These are phyloP conservation scores for Cyberlindnera xishuangbannaensis DNA, from an alignment of 805 yeast species.

Conservation along the genomic window DNA sequence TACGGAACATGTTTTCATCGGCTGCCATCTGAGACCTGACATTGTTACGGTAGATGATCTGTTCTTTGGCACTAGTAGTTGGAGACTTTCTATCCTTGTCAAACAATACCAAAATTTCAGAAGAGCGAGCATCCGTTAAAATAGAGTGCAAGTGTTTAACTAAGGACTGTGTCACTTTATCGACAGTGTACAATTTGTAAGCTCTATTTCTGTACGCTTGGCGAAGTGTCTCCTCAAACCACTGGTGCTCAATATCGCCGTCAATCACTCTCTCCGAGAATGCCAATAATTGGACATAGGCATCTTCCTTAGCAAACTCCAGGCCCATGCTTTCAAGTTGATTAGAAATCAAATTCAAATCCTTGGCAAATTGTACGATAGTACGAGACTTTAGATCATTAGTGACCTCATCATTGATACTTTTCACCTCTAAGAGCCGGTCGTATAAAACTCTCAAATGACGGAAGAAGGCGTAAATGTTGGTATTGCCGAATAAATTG, in stretches of 20 bases:
- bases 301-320: slow-evolving; percentile 59
- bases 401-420: slow-evolving; percentile 62
- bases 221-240: slow-evolving; percentile 92
- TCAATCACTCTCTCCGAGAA: slow-evolving; percentile 75
- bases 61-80: slow-evolving; percentile 73
- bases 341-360: slow-evolving; percentile 72
- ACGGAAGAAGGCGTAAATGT: slow-evolving; percentile 85
- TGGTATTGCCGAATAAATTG: slow-evolving; percentile 83
- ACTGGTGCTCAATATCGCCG: slow-evolving; percentile 87
- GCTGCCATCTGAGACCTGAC: slow-evolving; percentile 75
- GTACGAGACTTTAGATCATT: slow-evolving; percentile 61
- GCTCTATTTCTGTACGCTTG: slow-evolving; percentile 94
- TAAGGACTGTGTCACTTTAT: slow-evolving; percentile 79
- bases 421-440: slow-evolving; percentile 73
- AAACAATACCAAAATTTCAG: slow-evolving; percentile 74
- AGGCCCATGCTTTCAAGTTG: slow-evolving; percentile 80
- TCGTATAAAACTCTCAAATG: slow-evolving; percentile 75
- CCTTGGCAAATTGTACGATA: slow-evolving; percentile 75
- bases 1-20: slow-evolving; percentile 91
- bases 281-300: slow-evolving; percentile 72
- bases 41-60: slow-evolving; percentile 84
- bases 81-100: slow-evolving; percentile 69
- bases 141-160: slow-evolving; percentile 85
- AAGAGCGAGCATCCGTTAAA: slow-evolving; percentile 69
- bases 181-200: slow-evolving; percentile 86